Base-by-base conservation (phyloP, 192 early-diverging fungal genomes). In the Mortierella antarctica region DNA sequence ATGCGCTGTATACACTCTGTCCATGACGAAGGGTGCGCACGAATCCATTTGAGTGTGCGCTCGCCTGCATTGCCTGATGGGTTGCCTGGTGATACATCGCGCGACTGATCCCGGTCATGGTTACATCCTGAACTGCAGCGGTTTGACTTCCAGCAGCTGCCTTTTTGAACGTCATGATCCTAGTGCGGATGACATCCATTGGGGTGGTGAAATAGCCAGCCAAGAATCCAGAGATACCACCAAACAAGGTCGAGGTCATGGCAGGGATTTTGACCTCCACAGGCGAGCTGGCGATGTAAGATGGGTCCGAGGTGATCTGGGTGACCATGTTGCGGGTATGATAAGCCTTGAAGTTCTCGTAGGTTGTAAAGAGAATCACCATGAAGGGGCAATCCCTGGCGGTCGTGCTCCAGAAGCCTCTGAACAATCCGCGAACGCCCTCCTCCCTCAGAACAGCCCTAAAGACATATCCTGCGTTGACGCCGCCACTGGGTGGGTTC, bases 311-410 rank as follows among this genome's bases (percentile, higher is more conserved):
- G 57, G 78, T 63, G 75, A 88, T 71, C 74, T 68, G 62, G 65
- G 84, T 70, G 6, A 63, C 58, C n/a, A 82, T n/a, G 50, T 82
- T 75, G 17, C 73, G 83, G 51, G 85, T 87, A 50, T 93, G 92
- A 49, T 86, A 82, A 10, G 88, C 89, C 63, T 94, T 94, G 77
- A 94, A 91, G 62, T 88, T 88, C 55, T 94, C 93, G 58, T 94
- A 94, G 17, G 91, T 90, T 13, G 88, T 89, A 51, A 94, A 89
- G 31, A 94, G 80, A 57, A 94, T 93, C 18, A 90, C 83, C 93
- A 94, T 94, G 86, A 94, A 94, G 1, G 93, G 93, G 73, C 88
- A 90, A 62, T 94, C 93, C 23, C 93, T 80, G 6, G 87, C 87
- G 5, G 91, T 90, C 17, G 90, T 92, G 47, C 86, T 77, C 90